Evolutionary conservation across 345 rosid species (phyloP).

Genomic region (Hibiscus mutabilis): DNA sequence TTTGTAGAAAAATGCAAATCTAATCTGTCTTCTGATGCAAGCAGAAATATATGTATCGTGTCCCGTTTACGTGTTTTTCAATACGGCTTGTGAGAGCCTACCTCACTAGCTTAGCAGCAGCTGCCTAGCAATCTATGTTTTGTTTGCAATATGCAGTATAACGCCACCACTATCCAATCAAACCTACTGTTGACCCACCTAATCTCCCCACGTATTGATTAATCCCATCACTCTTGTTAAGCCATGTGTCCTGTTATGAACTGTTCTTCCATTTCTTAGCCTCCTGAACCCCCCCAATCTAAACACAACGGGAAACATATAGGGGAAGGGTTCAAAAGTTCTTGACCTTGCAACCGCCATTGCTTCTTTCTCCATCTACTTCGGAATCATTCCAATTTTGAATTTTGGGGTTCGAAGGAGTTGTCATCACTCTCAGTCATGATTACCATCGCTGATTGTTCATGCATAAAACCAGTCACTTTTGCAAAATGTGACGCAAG

Average conservation of each 20-base stretch:
- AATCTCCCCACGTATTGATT: background rate
- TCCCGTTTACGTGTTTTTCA: background rate
- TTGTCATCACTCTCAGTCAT: background rate
- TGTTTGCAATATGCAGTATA: background rate
- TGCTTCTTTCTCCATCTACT: background rate
- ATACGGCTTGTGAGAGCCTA: background rate
- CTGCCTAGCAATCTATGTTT: background rate
- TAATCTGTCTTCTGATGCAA: background rate
- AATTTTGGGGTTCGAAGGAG: background rate
- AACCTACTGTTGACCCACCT: constrained; percentile 1
- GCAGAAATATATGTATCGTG: background rate
- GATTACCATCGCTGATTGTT: background rate
- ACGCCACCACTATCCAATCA: constrained; percentile 7
- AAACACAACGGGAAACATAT: background rate
- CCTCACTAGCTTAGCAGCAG: background rate
- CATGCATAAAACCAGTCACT: background rate
- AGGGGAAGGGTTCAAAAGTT: background rate
- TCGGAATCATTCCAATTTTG: background rate
- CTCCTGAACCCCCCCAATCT: background rate
- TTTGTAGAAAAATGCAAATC: background rate
- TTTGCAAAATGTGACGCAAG: background rate
- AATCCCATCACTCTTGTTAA: background rate
- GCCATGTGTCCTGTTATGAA: background rate
- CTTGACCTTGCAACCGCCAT: background rate
- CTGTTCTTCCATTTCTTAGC: background rate